phyloP scores from a whole-genome alignment of 2,329 filamentous ascomycete species.

The Hypoxylon rubiginosum region DNA sequence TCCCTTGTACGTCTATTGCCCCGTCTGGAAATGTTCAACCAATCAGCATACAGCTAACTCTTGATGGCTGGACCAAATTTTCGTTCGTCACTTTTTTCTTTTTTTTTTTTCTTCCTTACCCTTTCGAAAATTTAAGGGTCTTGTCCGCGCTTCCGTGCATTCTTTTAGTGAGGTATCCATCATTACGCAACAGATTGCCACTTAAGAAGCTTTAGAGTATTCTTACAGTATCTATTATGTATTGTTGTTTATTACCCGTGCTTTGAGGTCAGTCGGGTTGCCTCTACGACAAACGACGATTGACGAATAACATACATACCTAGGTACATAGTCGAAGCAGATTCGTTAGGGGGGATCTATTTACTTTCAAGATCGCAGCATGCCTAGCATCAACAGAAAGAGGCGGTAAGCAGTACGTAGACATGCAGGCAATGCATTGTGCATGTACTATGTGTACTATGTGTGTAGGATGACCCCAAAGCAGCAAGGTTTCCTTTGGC shows the following conservation, averaged over 20 bases:
- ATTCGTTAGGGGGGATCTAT: conserved; percentile 39
- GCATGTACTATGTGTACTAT: conserved; percentile 30
- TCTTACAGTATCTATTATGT: conserved; percentile 8
- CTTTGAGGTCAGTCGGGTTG: conserved; percentile 8
- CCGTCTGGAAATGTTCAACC: conserved; percentile 36
- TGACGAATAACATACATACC: conserved; percentile 19
- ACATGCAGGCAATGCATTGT: conserved; percentile 45
- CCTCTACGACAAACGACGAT: conserved; percentile 4
- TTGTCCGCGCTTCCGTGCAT: conserved; percentile 32
- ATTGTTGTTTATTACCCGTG: conserved; percentile 15
- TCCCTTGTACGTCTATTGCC: conserved; percentile 41
- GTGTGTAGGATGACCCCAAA: conserved; percentile 39
- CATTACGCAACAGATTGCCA: conserved; percentile 43
- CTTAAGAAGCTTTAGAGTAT: conserved; percentile 14
- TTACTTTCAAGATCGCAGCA: conserved; percentile 37
- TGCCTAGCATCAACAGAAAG: conserved; percentile 21
- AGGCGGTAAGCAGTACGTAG: conserved; percentile 27
- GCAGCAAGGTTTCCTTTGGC: conserved; percentile 17
- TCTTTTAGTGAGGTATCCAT: conserved; percentile 29
- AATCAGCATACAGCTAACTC: conserved; percentile 25
- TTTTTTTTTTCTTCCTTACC: no score
- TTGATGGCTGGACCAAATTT: conserved; percentile 33
- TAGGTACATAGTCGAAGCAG: conserved; percentile 19
- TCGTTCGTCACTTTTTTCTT: conserved; percentile 35
- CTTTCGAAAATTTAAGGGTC: conserved; percentile 38